phyloP scores from a whole-genome alignment of 2,329 filamentous ascomycete genomes.

The Mollisia scopiformis region DNA sequence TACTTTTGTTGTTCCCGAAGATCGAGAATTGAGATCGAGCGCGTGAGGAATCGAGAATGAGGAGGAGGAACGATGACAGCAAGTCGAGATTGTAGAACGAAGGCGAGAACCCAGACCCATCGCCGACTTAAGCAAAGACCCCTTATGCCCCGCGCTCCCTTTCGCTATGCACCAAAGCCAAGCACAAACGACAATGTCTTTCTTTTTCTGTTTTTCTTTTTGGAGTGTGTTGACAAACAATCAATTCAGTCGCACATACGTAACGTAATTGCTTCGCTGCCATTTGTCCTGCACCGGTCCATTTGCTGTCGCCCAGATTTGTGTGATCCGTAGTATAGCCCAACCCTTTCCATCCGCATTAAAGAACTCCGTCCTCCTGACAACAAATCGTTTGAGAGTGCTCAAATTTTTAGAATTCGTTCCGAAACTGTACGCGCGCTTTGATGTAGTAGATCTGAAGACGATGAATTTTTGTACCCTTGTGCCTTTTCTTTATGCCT shows the following conservation, averaged over 20 bases:
- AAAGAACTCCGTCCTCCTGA: slow-evolving; percentile 38
- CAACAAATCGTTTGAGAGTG: slow-evolving; percentile 26
- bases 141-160: slow-evolving; percentile 26
- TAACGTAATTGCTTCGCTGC: slow-evolving; percentile 4
- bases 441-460: slow-evolving; percentile 8
- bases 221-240: slow-evolving; percentile 19
- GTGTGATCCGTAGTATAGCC: slow-evolving; percentile 27
- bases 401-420: slow-evolving; percentile 29
- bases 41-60: neutral
- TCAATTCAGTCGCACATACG: slow-evolving; percentile 3
- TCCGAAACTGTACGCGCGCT: slow-evolving; percentile 18
- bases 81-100: neutral
- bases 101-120: neutral
- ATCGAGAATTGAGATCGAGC: neutral
- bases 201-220: slow-evolving; percentile 15
- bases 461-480: slow-evolving; percentile 12
- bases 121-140: slow-evolving; percentile 5
- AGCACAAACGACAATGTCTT: slow-evolving; percentile 9
- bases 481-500: slow-evolving; percentile 38
- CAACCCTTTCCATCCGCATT: slow-evolving; percentile 36
- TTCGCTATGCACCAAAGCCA: slow-evolving; percentile 34
- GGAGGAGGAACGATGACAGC: neutral
- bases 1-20: neutral
- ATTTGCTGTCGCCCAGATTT: slow-evolving; percentile 15
- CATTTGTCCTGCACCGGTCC: slow-evolving; percentile 11